Evolutionary conservation across 345 rosid genomes (phyloP).

Genomic region (Eucalyptus polybractea): DNA sequence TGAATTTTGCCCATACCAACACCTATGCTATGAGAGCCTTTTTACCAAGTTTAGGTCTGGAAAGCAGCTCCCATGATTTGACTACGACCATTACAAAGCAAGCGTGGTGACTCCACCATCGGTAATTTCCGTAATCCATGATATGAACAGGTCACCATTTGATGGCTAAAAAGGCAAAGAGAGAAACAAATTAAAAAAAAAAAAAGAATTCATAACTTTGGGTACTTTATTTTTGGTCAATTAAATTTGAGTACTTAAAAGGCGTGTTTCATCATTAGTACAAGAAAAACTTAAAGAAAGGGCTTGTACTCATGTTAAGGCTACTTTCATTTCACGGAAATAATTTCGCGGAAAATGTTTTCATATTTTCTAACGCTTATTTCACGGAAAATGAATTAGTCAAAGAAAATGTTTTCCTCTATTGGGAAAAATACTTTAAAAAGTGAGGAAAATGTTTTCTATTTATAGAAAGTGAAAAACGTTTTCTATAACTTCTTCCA

Average conservation of each 20-base stretch:
- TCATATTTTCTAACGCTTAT: accelerated
- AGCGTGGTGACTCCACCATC: not conserved
- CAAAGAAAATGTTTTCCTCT: accelerated
- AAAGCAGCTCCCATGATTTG: not conserved
- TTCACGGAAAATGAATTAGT: accelerated
- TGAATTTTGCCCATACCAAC: not conserved
- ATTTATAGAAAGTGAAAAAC: no score
- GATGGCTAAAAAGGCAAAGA: not conserved
- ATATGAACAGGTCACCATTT: not conserved
- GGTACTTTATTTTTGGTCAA: no score
- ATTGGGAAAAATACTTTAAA: no score
- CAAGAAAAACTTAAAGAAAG: not conserved
- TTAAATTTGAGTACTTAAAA: not conserved
- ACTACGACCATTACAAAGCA: not conserved
- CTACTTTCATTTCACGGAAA: no score
- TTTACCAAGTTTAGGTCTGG: not conserved
- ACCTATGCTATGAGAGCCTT: not conserved
- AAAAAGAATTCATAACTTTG: not conserved
- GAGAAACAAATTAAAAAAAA: not conserved
- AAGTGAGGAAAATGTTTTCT: no score
- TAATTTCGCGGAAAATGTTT: accelerated
- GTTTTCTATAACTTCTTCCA: no score
- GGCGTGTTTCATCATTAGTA: not conserved
- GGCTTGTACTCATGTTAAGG: no score
- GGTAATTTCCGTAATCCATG: not conserved